Evolutionary conservation across 1,139 yeast species (phyloP).

Genomic region (Yamadazyma epiphylla): DNA sequence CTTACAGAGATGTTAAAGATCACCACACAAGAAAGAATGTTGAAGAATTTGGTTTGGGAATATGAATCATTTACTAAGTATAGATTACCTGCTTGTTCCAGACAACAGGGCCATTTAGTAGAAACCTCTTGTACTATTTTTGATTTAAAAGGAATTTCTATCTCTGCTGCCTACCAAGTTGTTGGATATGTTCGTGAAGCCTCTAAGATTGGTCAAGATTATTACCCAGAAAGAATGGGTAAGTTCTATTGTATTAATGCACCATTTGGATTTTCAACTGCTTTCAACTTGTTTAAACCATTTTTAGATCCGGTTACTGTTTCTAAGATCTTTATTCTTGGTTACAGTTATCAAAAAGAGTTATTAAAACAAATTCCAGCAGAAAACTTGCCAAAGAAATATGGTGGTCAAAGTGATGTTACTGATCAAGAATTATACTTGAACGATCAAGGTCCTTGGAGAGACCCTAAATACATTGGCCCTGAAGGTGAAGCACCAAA

Average conservation of each 20-base stretch:
- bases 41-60: constrained; percentile 95
- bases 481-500: constrained; percentile 85
- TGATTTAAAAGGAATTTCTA: constrained; percentile 91
- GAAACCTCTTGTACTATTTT: constrained; percentile 96
- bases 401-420: constrained; percentile 77
- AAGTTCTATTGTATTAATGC: constrained; percentile 94
- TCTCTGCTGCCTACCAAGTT: constrained; percentile 80
- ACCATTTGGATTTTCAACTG: constrained; percentile 95
- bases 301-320: constrained; percentile 98
- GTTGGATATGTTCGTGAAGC: constrained; percentile 89
- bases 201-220: constrained; percentile 90
- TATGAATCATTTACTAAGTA: constrained; percentile 82
- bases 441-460: constrained; percentile 97
- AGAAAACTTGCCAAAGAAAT: constrained; percentile 85
- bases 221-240: constrained; percentile 99
- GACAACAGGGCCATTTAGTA: constrained; percentile 70
- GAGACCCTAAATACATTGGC: constrained; percentile 78
- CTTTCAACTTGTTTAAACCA: constrained; percentile 85
- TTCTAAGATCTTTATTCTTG: constrained; percentile 85
- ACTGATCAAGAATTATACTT: constrained; percentile 77
- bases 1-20: constrained; percentile 87
- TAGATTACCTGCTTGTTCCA: constrained; percentile 93
- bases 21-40: constrained; percentile 94
- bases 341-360: constrained; percentile 74
- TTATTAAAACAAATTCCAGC: constrained; percentile 89